These are phyloP conservation scores for Hypoxylon rickii DNA, from an alignment of 495 filamentous ascomycete species.

Conservation along the genomic window DNA sequence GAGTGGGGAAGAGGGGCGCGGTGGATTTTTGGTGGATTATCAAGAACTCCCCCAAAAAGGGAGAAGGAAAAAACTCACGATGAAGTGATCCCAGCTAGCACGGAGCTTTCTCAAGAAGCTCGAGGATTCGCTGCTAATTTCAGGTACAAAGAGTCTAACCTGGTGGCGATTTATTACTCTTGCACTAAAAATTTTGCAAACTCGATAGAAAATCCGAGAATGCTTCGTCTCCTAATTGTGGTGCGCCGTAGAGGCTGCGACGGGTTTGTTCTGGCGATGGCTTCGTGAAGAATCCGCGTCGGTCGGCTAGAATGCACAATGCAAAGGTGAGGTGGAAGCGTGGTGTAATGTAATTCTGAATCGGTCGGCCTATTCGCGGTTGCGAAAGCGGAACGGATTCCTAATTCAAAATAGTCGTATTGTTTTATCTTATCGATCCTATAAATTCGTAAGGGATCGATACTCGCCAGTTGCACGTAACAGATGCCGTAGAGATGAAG, in stretches of 20 bases:
- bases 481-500: constrained; percentile 16
- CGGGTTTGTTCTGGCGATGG: constrained; percentile 7
- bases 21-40: constrained; percentile 37
- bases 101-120: constrained; percentile 46
- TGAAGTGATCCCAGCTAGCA: constrained; percentile 49
- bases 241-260: constrained; percentile 23
- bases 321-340: background rate
- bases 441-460: constrained; percentile 26
- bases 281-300: constrained; percentile 23
- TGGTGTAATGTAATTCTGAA: constrained; percentile 15
- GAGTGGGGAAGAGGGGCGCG: constrained; percentile 37
- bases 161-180: constrained; percentile 36
- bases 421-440: constrained; percentile 25
- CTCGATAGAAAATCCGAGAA: constrained; percentile 30
- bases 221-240: constrained; percentile 36
- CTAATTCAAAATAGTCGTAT: constrained; percentile 23
- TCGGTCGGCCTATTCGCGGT: constrained; percentile 13
- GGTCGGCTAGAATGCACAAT: constrained; percentile 10
- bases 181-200: constrained; percentile 27
- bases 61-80: constrained; percentile 52
- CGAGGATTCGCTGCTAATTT: constrained; percentile 41
- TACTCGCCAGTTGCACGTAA: constrained; percentile 18
- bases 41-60: constrained; percentile 34
- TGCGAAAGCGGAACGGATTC: constrained; percentile 7
- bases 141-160: constrained; percentile 42